These are phyloP conservation scores for Thuja plicata DNA, from an alignment of 83 land plant genomes.

Conservation along the genomic window DNA sequence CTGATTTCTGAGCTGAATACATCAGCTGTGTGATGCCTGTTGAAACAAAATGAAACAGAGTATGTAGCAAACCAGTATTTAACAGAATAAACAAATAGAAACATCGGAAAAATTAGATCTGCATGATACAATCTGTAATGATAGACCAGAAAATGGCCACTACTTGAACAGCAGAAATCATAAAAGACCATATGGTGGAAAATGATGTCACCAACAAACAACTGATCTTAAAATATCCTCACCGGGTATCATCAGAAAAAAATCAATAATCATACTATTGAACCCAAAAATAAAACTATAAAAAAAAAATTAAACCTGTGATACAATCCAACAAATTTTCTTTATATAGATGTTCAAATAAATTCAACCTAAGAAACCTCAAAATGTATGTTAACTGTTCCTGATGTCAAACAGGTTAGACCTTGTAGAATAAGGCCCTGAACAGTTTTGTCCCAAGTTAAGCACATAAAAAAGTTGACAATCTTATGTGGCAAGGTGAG, in stretches of 20 bases:
- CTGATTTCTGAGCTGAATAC: conserved; percentile 41
- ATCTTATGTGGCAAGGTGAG: not conserved
- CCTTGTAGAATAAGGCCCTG: not conserved
- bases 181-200: not conserved
- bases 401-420: not conserved
- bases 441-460: not conserved
- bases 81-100: not conserved
- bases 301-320: not conserved
- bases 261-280: not conserved
- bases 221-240: not conserved
- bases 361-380: not conserved
- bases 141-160: not conserved
- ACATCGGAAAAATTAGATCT: not conserved
- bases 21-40: conserved; percentile 33
- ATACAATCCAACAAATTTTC: not conserved
- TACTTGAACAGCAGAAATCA: not conserved
- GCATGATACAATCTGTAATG: not conserved
- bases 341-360: not conserved
- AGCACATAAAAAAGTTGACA: not conserved
- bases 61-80: not conserved
- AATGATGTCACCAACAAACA: not conserved
- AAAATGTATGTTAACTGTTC: not conserved
- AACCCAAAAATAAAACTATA: not conserved
- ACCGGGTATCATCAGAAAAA: not conserved
- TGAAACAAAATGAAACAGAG: not conserved